phyloP scores from a whole-genome alignment of 164 flowering plant genomes.

The Amborella trichopoda region DNA sequence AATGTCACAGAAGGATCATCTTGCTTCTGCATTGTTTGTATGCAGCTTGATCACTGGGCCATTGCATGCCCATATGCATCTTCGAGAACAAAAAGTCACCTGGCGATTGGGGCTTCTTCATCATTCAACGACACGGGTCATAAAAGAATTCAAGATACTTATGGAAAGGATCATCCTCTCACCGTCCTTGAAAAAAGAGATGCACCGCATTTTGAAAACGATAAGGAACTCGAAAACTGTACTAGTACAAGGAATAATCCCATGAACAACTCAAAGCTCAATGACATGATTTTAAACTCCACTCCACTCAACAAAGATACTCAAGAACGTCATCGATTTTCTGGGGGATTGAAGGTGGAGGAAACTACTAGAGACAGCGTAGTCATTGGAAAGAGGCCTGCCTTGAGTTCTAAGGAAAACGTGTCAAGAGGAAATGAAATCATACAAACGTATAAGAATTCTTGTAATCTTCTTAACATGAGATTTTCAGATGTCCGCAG shows the following conservation, averaged over 20 bases:
- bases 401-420: slow-evolving; percentile 15
- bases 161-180: slow-evolving; percentile 2
- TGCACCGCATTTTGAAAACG: slow-evolving; percentile 3
- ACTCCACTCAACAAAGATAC: slow-evolving; percentile 6
- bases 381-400: slow-evolving; percentile 3
- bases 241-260: background rate
- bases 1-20: slow-evolving; percentile 20
- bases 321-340: slow-evolving; percentile 1
- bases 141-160: slow-evolving; percentile 5
- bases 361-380: slow-evolving; percentile 3
- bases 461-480: slow-evolving; percentile 7
- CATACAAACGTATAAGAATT: no score
- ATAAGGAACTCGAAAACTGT: no score
- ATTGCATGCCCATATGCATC: slow-evolving; percentile 39
- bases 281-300: slow-evolving; percentile 5
- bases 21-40: slow-evolving; percentile 57
- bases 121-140: slow-evolving; percentile 2
- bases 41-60: slow-evolving; percentile 69
- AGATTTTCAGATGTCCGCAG: slow-evolving; percentile 28
- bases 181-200: slow-evolving; percentile 1
- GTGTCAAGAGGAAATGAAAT: slow-evolving; percentile 14
- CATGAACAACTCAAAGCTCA: background rate
- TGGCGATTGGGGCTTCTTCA: slow-evolving; percentile 9
- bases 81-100: slow-evolving; percentile 10
- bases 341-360: background rate